Conservation (phyloP, 2,329 filamentous ascomycete genomes). For the Aureobasidium lini region DNA sequence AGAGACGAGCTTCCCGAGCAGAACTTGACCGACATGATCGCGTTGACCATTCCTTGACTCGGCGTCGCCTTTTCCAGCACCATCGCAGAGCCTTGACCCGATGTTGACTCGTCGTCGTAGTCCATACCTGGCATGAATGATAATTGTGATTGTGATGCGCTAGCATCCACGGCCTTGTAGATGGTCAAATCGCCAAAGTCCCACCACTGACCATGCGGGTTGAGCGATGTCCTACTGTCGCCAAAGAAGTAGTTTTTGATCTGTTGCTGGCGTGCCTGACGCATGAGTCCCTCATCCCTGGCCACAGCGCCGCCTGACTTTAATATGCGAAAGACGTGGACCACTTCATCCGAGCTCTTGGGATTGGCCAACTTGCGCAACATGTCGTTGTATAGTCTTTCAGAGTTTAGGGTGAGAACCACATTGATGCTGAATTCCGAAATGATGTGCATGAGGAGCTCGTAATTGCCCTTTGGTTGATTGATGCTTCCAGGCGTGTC, state of each 20-base stretch:
- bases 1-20: conserved; percentile 56
- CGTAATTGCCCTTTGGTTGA: conserved; percentile 58
- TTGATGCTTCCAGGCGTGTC: conserved; percentile 70
- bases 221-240: conserved; percentile 64
- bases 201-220: conserved; percentile 79
- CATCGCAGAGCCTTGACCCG: background rate
- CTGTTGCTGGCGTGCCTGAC: conserved; percentile 62
- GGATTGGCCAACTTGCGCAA: conserved; percentile 51
- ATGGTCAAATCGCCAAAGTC: conserved; percentile 68
- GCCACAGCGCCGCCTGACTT: conserved; percentile 81
- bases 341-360: conserved; percentile 53
- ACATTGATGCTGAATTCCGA: conserved; percentile 63
- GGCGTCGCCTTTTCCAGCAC: conserved; percentile 49
- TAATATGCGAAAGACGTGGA: conserved; percentile 70
- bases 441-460: conserved; percentile 73
- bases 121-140: conserved; percentile 35
- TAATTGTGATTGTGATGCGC: conserved; percentile 17
- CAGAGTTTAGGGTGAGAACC: conserved; percentile 74
- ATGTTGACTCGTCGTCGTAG: conserved; percentile 38
- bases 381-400: conserved; percentile 68
- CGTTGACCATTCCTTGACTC: conserved; percentile 65
- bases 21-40: conserved; percentile 77
- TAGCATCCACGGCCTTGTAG: conserved; percentile 35
- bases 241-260: conserved; percentile 96
- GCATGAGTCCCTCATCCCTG: conserved; percentile 66